Conservation (phyloP, 352 stramenopile genomes). For the Phytophthora megakarya region DNA sequence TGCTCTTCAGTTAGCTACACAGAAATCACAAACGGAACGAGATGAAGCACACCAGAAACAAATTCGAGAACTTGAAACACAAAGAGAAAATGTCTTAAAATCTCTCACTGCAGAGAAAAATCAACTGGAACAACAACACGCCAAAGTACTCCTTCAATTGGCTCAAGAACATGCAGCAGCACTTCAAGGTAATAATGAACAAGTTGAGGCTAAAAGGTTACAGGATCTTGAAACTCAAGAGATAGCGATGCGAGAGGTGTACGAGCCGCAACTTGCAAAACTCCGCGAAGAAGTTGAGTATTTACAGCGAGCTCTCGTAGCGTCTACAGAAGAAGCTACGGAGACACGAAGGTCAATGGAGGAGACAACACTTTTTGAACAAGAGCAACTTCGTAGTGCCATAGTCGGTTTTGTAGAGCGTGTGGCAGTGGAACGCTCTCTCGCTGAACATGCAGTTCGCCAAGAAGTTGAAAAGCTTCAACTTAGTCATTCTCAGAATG, state of each 20-base stretch:
- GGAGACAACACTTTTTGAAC: constrained; percentile 32
- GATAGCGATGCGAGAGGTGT: constrained; percentile 23
- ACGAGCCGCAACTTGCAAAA: constrained; percentile 32
- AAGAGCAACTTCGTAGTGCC: constrained; percentile 39
- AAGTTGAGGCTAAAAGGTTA: constrained; percentile 26
- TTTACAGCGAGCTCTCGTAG: constrained; percentile 17
- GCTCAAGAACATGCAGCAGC: constrained; percentile 22
- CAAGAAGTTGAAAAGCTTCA: constrained; percentile 21
- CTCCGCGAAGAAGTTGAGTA: constrained; percentile 28
- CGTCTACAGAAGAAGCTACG: constrained; percentile 13
- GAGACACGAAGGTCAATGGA: constrained; percentile 24
- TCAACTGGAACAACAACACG: constrained; percentile 24
- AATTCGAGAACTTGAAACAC: constrained; percentile 36
- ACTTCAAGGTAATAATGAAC: constrained; percentile 11
- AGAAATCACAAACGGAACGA: constrained; percentile 49
- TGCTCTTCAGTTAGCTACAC: constrained; percentile 26
- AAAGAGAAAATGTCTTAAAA: constrained; percentile 33
- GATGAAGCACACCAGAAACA: constrained; percentile 47
- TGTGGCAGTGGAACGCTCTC: constrained; percentile 5
- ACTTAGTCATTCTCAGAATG: not conserved
- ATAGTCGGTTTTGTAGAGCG: constrained; percentile 19
- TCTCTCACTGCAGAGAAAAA: constrained; percentile 29
- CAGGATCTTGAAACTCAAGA: constrained; percentile 26
- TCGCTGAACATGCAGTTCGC: constrained; percentile 6
- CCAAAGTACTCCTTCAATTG: constrained; percentile 26